These are phyloP conservation scores for Adansonia rubrostipa DNA, from an alignment of 441 rosid species.

Conservation along the genomic window DNA sequence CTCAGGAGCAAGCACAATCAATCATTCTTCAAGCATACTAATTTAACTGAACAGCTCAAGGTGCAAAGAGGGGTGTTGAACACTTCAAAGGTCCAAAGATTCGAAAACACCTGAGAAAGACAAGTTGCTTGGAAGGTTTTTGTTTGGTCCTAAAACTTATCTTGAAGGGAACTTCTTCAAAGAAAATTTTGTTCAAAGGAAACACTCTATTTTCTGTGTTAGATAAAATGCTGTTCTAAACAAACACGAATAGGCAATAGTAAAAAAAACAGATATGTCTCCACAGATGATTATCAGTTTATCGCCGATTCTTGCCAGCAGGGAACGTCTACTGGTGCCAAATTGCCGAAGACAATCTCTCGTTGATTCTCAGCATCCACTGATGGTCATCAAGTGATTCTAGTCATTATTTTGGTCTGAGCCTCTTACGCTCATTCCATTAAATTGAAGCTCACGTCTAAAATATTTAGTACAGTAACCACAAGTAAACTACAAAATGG, in stretches of 20 bases:
- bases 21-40: not conserved
- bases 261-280: not conserved
- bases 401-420: not conserved
- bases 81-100: not conserved
- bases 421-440: not conserved
- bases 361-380: constrained; percentile 8
- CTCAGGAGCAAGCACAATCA: not conserved
- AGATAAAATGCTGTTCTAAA: not conserved
- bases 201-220: not conserved
- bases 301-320: not conserved
- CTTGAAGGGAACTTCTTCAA: not conserved
- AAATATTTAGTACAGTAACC: not conserved
- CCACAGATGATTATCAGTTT: not conserved
- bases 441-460: not conserved
- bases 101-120: not conserved
- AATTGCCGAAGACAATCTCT: not conserved
- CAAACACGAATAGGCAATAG: not conserved
- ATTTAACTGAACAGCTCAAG: not conserved
- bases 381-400: not conserved
- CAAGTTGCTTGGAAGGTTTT: not conserved
- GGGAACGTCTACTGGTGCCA: not conserved
- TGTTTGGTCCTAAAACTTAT: constrained; percentile 6
- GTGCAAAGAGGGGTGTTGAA: not conserved
- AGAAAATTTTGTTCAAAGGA: not conserved
- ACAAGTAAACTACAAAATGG: not conserved